Evolutionary conservation across 306 rosid species (phyloP).

Genomic region (Cicer arietinum): DNA sequence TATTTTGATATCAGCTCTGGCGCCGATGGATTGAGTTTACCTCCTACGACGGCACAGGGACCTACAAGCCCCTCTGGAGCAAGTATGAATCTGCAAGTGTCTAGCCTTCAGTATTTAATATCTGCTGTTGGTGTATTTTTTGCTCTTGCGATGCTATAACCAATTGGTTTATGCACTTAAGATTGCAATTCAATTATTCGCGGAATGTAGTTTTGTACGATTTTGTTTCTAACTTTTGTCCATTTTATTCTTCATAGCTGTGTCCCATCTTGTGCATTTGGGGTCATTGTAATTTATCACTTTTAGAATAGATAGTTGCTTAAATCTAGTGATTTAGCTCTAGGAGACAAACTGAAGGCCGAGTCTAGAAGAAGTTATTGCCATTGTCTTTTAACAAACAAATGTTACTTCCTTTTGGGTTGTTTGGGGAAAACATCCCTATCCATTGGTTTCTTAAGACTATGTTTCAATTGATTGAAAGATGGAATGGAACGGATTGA

Average conservation of each 20-base stretch:
- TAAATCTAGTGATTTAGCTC: slow-evolving; percentile 21
- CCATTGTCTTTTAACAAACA: slow-evolving; percentile 4
- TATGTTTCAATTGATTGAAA: background rate
- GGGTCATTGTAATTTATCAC: slow-evolving; percentile 40
- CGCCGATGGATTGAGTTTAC: slow-evolving; percentile 46
- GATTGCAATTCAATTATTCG: slow-evolving; percentile 40
- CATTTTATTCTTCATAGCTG: slow-evolving; percentile 32
- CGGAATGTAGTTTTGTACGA: slow-evolving; percentile 47
- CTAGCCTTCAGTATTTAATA: slow-evolving; percentile 55
- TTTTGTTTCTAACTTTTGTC: slow-evolving; percentile 34
- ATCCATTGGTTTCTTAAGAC: background rate
- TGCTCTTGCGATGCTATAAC: slow-evolving; percentile 52
- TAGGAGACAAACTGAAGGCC: background rate
- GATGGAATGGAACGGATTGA: background rate
- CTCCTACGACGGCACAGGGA: slow-evolving; percentile 56
- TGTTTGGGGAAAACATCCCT: background rate
- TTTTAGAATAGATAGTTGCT: slow-evolving; percentile 36
- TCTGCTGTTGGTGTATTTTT: slow-evolving; percentile 52
- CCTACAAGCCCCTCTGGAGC: slow-evolving; percentile 64
- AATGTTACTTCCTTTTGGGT: background rate
- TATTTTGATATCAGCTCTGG: slow-evolving; percentile 68
- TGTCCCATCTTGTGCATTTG: slow-evolving; percentile 45
- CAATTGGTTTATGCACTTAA: slow-evolving; percentile 41
- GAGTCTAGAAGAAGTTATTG: slow-evolving; percentile 10
- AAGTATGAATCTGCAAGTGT: slow-evolving; percentile 54